Evolutionary conservation across 768 basidiomycete species (phyloP), one percentile per base, ranked within the genome.

Genomic region (Collybia nuda): DNA sequence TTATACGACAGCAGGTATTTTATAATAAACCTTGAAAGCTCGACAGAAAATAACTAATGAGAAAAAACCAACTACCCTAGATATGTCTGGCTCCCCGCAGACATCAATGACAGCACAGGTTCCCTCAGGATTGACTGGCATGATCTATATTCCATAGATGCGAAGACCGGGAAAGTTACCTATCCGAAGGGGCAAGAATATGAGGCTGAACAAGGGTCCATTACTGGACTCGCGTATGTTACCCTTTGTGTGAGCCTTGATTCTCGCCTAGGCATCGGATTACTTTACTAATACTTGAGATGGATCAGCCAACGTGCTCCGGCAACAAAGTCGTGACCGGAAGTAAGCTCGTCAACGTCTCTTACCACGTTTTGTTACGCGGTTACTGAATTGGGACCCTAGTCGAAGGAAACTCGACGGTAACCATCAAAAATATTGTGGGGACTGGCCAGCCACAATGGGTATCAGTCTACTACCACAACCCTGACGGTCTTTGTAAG

Each of bases 401-500:
- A 57, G 56, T 57, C 35, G 42, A 52, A 48, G 56, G 56, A 7
- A 62, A 65, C 47, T 52, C 61, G 19, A 63, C 60, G 22, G 38
- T 67, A 29, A 63, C 64, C 23, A 58, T 66, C 47, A 49, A 52
- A 39, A 55, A 61, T 19, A 64, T 68, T 26, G 51, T 57, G 39
- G 65, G 63, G 26, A 67, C 65, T 17, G 67, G 67, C 4, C 24
- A 66, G 41, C 61, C 64, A 3, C 65, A 68, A 53, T 65, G 67
- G 67, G 56, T 68, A 15, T 68, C 67, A 7, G 54, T 65, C 22
- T 63, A 65, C 44, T 67, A 67, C 46, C 60, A 62, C 50, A 61
- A 61, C 50, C 57, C 56, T 7, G 60, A 60, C 38, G 58, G 61
- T 32, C 53, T 61, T 8, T 65, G 62, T 58, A 43, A 32, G 62